Conservation (phyloP, 208 protist species). For the Leishmania major region DNA sequence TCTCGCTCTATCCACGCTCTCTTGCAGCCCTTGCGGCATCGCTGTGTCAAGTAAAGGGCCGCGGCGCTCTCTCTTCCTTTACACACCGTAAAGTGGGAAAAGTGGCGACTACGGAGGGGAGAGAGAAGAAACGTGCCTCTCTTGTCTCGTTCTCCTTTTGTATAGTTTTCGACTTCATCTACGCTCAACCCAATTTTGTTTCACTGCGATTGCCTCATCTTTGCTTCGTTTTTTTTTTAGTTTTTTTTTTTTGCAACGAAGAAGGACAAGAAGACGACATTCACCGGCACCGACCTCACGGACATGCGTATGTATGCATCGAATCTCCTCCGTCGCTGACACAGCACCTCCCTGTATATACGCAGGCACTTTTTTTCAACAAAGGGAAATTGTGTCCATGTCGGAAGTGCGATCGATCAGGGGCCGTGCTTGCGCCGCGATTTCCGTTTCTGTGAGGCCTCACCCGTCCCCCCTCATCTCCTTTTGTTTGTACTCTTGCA, state of each 20-base stretch:
- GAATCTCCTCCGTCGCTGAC: background rate
- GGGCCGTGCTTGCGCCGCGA: background rate
- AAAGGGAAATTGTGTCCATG: background rate
- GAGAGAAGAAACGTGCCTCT: background rate
- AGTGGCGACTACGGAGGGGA: background rate
- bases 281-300: background rate
- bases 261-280: background rate
- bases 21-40: conserved; percentile 4
- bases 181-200: background rate
- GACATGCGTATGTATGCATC: background rate
- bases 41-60: background rate
- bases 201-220: background rate
- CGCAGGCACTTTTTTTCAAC: background rate
- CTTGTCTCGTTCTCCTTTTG: background rate
- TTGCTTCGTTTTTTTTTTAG: background rate
- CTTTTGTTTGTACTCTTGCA: conserved; percentile 1
- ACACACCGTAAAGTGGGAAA: background rate
- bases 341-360: background rate
- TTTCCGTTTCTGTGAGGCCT: background rate
- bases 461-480: background rate
- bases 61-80: background rate
- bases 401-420: background rate
- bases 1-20: background rate
- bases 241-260: background rate
- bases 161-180: background rate